Base-by-base conservation (phyloP, 2,329 filamentous ascomycete genomes). In the Xylariaceae sp. region DNA sequence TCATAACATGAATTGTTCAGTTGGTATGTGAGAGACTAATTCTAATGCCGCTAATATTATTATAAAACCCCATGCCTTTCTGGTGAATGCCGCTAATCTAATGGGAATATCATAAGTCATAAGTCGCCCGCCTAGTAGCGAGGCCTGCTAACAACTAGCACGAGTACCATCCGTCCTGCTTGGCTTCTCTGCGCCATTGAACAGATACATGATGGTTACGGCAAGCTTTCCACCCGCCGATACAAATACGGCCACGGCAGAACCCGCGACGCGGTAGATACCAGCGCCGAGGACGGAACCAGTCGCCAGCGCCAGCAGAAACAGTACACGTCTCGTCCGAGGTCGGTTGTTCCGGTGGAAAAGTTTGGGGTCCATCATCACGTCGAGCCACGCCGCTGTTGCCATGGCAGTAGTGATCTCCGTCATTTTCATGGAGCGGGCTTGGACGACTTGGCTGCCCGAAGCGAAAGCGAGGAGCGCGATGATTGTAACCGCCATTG, bases 371-470 rank as follows among this genome's bases (percentile, higher is more conserved):
- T 85, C 82, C 50, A 83, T 79, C 48, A 83, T 65, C 51, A 84
- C 63, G 61, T 85, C 81, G 1, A 85, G 72, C 75, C 79, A 85
- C 1, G 82, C 81, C 0, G 82, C 80, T 5, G 82, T 85, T 0
- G 80, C 81, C 80, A 85, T 85, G 22, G 82, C 81, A 0, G 83
- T 85, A 54, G 75, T 82, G 61, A 85, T 84, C 65, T 86, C 82
- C 0, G 79, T 79, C 68, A 84, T 77, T 43, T 72, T 68, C 51
- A 85, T 64, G 37, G 76, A 74, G 21, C 81, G 72, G 2, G 75
- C 75, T 69, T 80, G 76, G 2, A 82, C 80, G 0, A 86, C 80
- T 64, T 85, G 82, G 45, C 75, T 79, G 0, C 82, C 81, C 0
- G 80, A 74, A 0, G 80, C 75, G 46, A 80, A 77, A 0, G 81